Evolutionary conservation across 176 grass and related monocot species (phyloP).

Genomic region (Bromus sterilis): DNA sequence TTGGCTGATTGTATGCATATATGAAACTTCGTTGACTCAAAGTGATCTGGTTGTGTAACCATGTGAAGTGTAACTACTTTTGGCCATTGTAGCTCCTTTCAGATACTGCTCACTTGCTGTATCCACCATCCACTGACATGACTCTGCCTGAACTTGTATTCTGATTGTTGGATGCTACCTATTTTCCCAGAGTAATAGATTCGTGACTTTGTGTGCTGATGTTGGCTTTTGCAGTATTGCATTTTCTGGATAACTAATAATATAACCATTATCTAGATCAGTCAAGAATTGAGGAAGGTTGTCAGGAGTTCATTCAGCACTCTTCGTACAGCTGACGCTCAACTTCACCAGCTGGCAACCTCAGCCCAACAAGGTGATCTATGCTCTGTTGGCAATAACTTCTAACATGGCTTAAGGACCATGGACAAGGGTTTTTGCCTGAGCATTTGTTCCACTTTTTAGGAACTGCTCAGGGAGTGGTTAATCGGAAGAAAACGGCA

Average conservation of each 20-base stretch:
- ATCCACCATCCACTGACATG: not conserved
- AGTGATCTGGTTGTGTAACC: not conserved
- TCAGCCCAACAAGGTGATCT: conserved; percentile 31
- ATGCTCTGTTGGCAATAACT: not conserved
- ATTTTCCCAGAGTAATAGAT: not conserved
- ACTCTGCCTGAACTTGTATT: not conserved
- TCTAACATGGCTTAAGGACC: not conserved
- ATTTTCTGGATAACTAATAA: not conserved
- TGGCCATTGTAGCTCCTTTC: not conserved
- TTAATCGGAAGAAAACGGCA: conserved; percentile 1
- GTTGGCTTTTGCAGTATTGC: not conserved
- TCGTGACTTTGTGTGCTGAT: not conserved
- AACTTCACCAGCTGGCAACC: conserved; percentile 20
- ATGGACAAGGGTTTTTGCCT: not conserved
- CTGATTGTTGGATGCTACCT: not conserved
- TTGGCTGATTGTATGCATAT: not conserved
- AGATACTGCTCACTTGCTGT: not conserved
- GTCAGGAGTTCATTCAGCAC: conserved; percentile 47
- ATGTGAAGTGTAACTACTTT: not conserved
- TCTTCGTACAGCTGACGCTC: conserved; percentile 49
- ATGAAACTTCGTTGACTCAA: not conserved
- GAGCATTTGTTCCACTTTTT: conserved; percentile 24
- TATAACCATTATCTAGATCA: conserved; percentile 23
- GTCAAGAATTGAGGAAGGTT: conserved; percentile 56
- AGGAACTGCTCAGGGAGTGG: conserved; percentile 32